Conservation (phyloP, 2,329 filamentous ascomycete genomes). For the Coniochaeta prunicola region DNA sequence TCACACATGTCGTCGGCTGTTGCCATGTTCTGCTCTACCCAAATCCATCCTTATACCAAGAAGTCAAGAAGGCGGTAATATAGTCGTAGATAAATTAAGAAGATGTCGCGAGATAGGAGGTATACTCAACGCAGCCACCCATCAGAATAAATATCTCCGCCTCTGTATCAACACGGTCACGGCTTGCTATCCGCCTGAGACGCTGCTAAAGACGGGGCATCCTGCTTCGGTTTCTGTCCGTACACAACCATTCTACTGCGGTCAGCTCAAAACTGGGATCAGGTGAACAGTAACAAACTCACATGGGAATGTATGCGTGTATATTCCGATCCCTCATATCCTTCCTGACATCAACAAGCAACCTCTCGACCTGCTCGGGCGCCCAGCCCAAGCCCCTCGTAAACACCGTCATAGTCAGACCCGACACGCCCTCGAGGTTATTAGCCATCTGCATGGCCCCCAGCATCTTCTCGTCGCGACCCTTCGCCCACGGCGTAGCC, state of each 20-base stretch:
- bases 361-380: conserved; percentile 4
- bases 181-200: not conserved
- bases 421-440: conserved; percentile 14
- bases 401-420: conserved; percentile 16
- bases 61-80: too few relatives aligned
- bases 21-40: too few relatives aligned
- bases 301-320: conserved; percentile 4
- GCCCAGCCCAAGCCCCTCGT: conserved; percentile 3
- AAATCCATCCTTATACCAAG: too few relatives aligned
- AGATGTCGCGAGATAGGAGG: too few relatives aligned
- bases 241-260: not conserved
- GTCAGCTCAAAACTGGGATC: not conserved
- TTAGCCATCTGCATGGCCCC: conserved; percentile 14
- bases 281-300: not conserved
- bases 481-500: conserved; percentile 14
- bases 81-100: too few relatives aligned
- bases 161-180: not conserved
- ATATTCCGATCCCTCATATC: conserved; percentile 4
- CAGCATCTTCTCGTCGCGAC: conserved; percentile 13
- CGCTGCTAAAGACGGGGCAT: not conserved
- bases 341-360: conserved; percentile 4
- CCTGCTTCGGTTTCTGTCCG: not conserved
- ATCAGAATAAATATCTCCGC: too few relatives aligned
- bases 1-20: too few relatives aligned
- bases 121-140: too few relatives aligned